These are phyloP conservation scores for Pharus latifolius DNA, from an alignment of 176 grass and related monocot species.

Conservation along the genomic window DNA sequence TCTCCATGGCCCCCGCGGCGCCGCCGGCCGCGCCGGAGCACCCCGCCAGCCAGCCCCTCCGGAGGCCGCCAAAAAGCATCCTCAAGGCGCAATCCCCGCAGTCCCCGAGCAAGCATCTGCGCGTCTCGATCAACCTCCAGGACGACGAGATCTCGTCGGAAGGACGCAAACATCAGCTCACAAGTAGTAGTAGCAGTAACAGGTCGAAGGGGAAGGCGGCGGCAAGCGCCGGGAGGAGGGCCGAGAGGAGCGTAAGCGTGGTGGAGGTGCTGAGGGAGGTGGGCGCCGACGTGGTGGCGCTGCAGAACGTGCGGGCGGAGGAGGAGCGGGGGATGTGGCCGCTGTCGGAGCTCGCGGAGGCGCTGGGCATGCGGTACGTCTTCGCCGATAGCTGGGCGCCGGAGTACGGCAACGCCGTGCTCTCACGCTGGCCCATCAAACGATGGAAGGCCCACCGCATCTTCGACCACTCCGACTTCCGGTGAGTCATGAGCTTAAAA, in stretches of 20 bases:
- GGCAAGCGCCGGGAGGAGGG: not conserved
- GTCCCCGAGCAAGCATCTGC: conserved; percentile 10
- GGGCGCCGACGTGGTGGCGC: conserved; percentile 16
- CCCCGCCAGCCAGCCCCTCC: not conserved
- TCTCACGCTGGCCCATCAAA: conserved; percentile 91
- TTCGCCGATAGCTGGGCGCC: conserved; percentile 99
- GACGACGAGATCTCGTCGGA: conserved; percentile 42
- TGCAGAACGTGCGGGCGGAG: conserved; percentile 64
- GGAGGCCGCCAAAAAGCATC: conserved; percentile 36
- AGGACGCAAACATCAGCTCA: not conserved
- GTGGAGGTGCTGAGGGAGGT: conserved; percentile 59
- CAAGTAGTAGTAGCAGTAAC: not conserved
- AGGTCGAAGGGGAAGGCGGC: conserved; percentile 31
- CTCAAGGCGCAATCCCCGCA: conserved; percentile 32
- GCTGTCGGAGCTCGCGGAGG: conserved; percentile 73
- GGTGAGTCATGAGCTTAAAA: no score
- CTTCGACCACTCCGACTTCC: conserved; percentile 72
- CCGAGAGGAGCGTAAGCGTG: conserved; percentile 7
- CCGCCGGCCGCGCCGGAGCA: not conserved
- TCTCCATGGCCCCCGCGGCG: conserved; percentile 51
- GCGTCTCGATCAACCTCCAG: conserved; percentile 61
- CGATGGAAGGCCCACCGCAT: conserved; percentile 72
- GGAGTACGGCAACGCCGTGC: conserved; percentile 85
- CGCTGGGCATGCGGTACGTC: conserved; percentile 83
- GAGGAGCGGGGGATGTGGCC: conserved; percentile 90